Conservation (phyloP, 2,329 filamentous ascomycete genomes). For the Stemphylium vesicarium region DNA sequence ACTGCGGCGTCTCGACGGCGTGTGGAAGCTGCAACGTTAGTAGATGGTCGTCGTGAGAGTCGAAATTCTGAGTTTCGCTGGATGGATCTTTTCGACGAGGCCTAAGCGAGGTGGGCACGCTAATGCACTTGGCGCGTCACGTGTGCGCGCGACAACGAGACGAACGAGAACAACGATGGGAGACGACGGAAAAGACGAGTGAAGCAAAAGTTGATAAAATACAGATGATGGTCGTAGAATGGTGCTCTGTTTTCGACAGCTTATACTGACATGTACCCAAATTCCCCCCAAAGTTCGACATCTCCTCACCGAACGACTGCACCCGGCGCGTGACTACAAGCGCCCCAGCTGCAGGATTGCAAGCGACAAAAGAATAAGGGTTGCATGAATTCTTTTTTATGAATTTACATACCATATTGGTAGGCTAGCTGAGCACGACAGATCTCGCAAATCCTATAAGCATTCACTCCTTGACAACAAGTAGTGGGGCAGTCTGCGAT, state of each 20-base stretch:
- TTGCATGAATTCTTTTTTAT: not conserved
- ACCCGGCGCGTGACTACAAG: not conserved
- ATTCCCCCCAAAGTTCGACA: too few relatives aligned
- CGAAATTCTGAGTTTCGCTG: constrained; percentile 21
- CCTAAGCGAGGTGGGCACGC: constrained; percentile 16
- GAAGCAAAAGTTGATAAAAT: too few relatives aligned
- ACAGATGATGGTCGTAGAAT: too few relatives aligned
- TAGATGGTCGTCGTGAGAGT: constrained; percentile 37
- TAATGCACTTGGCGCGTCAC: constrained; percentile 12
- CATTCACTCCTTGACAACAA: not conserved
- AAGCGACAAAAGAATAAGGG: not conserved
- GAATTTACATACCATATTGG: not conserved
- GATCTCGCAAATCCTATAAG: not conserved
- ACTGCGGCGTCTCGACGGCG: constrained; percentile 43
- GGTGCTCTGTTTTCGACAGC: too few relatives aligned
- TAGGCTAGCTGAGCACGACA: not conserved
- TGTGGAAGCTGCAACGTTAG: constrained; percentile 46
- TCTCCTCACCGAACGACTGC: not conserved
- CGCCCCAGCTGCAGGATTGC: not conserved
- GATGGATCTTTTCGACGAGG: constrained; percentile 14
- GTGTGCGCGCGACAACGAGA: constrained; percentile 12
- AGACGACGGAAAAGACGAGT: too few relatives aligned
- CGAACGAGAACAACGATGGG: too few relatives aligned
- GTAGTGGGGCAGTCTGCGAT: not conserved
- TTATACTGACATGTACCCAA: too few relatives aligned